Evolutionary conservation across 176 grass and related monocot genomes (phyloP).

Genomic region (barley (Hordeum vulgare)): MorexV3_pseudomolecules_assembly NC_058520.1:441718902-441719401

Average conservation of each 20-base stretch:
- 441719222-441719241: slow-evolving; percentile 1
- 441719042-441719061: neutral
- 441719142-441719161: neutral
- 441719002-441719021: neutral
- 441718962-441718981: neutral
- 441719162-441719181: neutral
- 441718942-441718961: neutral
- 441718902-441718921: slow-evolving; percentile 5
- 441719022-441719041: neutral
- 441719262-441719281: slow-evolving; percentile 8
- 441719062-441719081: neutral
- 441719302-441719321: neutral
- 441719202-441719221: neutral
- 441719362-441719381: neutral
- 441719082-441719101: neutral
- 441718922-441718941: slow-evolving; percentile 12
- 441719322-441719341: neutral
- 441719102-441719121: neutral
- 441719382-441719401: neutral
- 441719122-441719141: neutral
- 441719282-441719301: slow-evolving; percentile 2
- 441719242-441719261: neutral
- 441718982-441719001: neutral
- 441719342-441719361: neutral
- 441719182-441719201: neutral